Base-by-base conservation (phyloP, 805 yeast species). In the Scheffersomyces stipitis region DNA sequence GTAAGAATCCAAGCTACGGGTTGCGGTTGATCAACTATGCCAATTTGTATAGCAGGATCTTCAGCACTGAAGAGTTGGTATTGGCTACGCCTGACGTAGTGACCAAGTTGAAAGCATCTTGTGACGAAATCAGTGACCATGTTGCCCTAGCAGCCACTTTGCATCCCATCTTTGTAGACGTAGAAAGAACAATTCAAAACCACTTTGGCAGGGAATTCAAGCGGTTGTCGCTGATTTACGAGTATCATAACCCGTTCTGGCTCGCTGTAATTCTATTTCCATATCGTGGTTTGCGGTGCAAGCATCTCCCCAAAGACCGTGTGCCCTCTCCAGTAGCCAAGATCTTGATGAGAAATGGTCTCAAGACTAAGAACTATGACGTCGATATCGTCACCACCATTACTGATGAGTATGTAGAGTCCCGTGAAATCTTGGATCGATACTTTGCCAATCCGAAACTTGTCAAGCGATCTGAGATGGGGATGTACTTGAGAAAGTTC, bases 1-100 rank as follows among this genome's bases (percentile, higher is more conserved):
- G 89, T 5, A 53, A 64, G 5, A 71, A 81, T 48, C 86, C 90
- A 0, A 58, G 70, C 0, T 71, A 76, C 42, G 96, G 93, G 0
- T 60, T 89, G 38, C 58, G 69, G 15, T 57, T 85, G 41, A 67
- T 90, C 26, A 73, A 73, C 32, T 64, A 71, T 26, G 77, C 80
- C 10, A 69, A 70, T 1, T 65, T 89, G 26, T 76, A 73, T 23
- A 73, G 75, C 13, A 71, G 76, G 8, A 75, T 89, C 2, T 86
- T 89, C 58, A 58, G 58, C 33, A 45, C 58, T 3, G 66, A 66
- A 2, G 46, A 54, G 5, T 10, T 20, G 7, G 43, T 53, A 28
- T 20, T 20, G 24, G 24, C 24, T 10, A 20, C 24, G 10, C n/a
- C n/a, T n/a, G n/a, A 32, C 6, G 41, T 36, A 2, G 30, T 55